These are phyloP conservation scores for Fusarium kyushuense DNA, from an alignment of 2,329 filamentous ascomycete species.

Conservation along the genomic window DNA sequence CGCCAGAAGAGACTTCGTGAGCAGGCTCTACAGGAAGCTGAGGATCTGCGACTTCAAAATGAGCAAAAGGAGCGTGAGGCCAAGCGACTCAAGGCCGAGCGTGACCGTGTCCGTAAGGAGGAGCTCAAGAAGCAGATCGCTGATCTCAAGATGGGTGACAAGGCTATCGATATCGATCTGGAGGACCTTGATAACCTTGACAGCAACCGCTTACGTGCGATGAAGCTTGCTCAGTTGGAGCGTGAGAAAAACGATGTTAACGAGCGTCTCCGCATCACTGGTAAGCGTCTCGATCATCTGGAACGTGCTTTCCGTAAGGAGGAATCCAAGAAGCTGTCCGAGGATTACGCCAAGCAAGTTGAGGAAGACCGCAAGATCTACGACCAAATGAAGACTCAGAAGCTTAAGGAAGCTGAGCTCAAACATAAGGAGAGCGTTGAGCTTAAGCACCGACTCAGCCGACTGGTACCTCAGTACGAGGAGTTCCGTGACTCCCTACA, in stretches of 20 bases:
- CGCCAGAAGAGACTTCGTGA: constrained; percentile 87
- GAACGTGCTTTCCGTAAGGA: constrained; percentile 97
- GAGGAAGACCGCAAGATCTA: constrained; percentile 83
- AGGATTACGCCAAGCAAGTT: constrained; percentile 87
- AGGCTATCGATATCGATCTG: constrained; percentile 79
- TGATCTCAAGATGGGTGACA: constrained; percentile 90
- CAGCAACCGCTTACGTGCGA: constrained; percentile 87
- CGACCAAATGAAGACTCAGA: constrained; percentile 81
- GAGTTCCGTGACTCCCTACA: constrained; percentile 84
- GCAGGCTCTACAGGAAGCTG: constrained; percentile 89
- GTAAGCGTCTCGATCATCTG: constrained; percentile 95
- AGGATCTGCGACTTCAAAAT: constrained; percentile 87
- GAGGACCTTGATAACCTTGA: constrained; percentile 89
- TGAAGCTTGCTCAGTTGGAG: constrained; percentile 96
- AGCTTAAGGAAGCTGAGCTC: constrained; percentile 80
- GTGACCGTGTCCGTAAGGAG: constrained; percentile 89
- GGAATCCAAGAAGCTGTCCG: constrained; percentile 89
- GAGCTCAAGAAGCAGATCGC: constrained; percentile 93
- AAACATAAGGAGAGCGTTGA: constrained; percentile 95
- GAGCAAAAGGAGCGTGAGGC: constrained; percentile 93
- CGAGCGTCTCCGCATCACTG: constrained; percentile 89
- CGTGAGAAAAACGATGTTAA: constrained; percentile 97
- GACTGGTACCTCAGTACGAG: constrained; percentile 87
- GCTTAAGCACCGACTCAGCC: constrained; percentile 90
- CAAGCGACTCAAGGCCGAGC: constrained; percentile 86